phyloP scores from a whole-genome alignment of 805 yeast species.

The Zygosaccharomyces bailii region DNA sequence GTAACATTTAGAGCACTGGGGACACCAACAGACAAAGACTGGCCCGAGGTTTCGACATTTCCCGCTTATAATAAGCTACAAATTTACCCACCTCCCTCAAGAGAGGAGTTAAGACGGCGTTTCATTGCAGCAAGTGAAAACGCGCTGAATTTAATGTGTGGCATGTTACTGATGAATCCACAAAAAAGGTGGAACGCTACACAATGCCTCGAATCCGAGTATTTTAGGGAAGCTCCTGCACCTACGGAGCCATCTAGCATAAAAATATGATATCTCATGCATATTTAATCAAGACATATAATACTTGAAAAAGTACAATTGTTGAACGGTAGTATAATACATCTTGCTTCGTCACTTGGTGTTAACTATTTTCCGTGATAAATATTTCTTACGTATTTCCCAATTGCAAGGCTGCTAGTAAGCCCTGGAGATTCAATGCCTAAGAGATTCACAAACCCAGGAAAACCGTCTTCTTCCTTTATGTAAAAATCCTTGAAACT shows the following conservation, averaged over 20 bases:
- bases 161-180: slow-evolving; percentile 76
- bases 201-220: slow-evolving; percentile 60
- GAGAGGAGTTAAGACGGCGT: slow-evolving; percentile 73
- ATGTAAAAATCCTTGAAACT: slow-evolving; percentile 72
- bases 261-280: slow-evolving; percentile 10
- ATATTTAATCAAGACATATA: no score
- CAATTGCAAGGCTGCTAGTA: slow-evolving; percentile 81
- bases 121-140: slow-evolving; percentile 87
- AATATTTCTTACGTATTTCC: slow-evolving; percentile 54
- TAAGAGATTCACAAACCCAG: slow-evolving; percentile 74
- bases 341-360: neutral
- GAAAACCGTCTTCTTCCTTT: slow-evolving; percentile 62
- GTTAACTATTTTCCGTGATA: slow-evolving; percentile 15
- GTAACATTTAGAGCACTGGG: slow-evolving; percentile 96
- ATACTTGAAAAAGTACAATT: neutral
- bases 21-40: slow-evolving; percentile 84
- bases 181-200: slow-evolving; percentile 62
- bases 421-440: slow-evolving; percentile 92
- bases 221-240: slow-evolving; percentile 68
- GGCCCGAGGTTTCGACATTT: slow-evolving; percentile 85
- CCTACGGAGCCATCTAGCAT: slow-evolving; percentile 58
- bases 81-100: slow-evolving; percentile 78
- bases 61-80: slow-evolving; percentile 72
- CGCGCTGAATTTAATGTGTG: slow-evolving; percentile 72
- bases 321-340: neutral